A percentile compares a stretch with the other conserved stretches of the same genome.
phyloP scores from a whole-genome alignment of 192 early-diverging fungal genomes.

The Backusella psychrophila region DNA sequence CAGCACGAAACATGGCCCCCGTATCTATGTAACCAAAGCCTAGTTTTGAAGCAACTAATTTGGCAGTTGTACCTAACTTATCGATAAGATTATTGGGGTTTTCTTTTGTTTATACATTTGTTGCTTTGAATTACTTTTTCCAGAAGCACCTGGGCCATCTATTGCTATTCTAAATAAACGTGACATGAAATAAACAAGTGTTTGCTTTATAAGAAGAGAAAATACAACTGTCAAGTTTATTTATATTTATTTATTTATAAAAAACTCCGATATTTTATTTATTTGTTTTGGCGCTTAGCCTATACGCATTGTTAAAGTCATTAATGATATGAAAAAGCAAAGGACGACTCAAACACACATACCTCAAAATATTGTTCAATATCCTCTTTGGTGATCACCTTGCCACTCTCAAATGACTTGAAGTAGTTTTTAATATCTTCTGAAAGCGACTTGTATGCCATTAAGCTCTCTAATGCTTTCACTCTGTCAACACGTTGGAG shows the following conservation, averaged over 20 bases:
- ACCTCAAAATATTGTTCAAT: constrained; percentile 68
- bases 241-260: too few species aligned
- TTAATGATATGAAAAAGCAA: too few species aligned
- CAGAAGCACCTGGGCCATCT: constrained; percentile 80
- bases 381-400: constrained; percentile 71
- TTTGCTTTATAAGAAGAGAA: neutral
- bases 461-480: constrained; percentile 71
- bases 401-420: constrained; percentile 68
- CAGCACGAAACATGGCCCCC: constrained; percentile 64
- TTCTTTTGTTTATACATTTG: neutral
- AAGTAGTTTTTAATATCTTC: constrained; percentile 69
- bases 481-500: constrained; percentile 71
- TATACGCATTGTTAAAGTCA: neutral
- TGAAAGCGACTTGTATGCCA: constrained; percentile 70
- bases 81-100: neutral
- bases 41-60: constrained; percentile 60
- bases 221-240: neutral
- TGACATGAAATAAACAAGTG: constrained; percentile 15
- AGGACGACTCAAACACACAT: neutral
- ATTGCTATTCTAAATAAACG: constrained; percentile 66
- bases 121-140: constrained; percentile 62
- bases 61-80: constrained; percentile 61
- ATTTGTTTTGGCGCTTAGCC: constrained; percentile 1
- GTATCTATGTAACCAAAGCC: constrained; percentile 77
- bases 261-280: neutral